These are phyloP conservation scores for Schizopora paradoxa DNA, from an alignment of 1,284 basidiomycete species.

Conservation along the genomic window DNA sequence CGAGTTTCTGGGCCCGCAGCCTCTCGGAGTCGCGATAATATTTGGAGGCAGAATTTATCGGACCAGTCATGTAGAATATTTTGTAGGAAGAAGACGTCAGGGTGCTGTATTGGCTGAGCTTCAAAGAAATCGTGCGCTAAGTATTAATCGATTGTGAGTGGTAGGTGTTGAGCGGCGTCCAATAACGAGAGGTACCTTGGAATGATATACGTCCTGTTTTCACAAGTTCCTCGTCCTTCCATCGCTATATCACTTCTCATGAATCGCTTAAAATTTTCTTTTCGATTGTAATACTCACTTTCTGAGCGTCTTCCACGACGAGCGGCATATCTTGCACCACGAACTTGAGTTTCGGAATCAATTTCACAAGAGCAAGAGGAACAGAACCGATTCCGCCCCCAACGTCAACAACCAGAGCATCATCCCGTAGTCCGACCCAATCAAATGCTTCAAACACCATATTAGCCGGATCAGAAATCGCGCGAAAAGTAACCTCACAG, in stretches of 20 bases:
- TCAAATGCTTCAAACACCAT: conserved; percentile 9
- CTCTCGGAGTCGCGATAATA: conserved; percentile 25
- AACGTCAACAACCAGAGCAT: conserved; percentile 20
- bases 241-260: too few relatives aligned
- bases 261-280: too few relatives aligned
- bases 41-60: conserved; percentile 20
- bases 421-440: conserved; percentile 13
- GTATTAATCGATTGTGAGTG: too few relatives aligned
- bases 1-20: conserved; percentile 23
- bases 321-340: conserved; percentile 21
- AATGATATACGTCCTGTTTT: too few relatives aligned
- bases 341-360: conserved; percentile 14
- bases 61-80: conserved; percentile 27
- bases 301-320: conserved; percentile 17
- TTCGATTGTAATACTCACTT: too few relatives aligned
- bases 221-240: too few relatives aligned
- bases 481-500: too few relatives aligned
- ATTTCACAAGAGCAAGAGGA: conserved; percentile 16
- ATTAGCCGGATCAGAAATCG: too few relatives aligned
- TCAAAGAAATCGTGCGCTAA: too few relatives aligned
- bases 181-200: too few relatives aligned
- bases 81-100: conserved; percentile 25
- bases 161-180: too few relatives aligned
- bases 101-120: too few relatives aligned
- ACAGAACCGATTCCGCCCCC: conserved; percentile 20